Evolutionary conservation across 352 stramenopile genomes (phyloP).

Genomic region (Phytophthora sp.): DNA sequence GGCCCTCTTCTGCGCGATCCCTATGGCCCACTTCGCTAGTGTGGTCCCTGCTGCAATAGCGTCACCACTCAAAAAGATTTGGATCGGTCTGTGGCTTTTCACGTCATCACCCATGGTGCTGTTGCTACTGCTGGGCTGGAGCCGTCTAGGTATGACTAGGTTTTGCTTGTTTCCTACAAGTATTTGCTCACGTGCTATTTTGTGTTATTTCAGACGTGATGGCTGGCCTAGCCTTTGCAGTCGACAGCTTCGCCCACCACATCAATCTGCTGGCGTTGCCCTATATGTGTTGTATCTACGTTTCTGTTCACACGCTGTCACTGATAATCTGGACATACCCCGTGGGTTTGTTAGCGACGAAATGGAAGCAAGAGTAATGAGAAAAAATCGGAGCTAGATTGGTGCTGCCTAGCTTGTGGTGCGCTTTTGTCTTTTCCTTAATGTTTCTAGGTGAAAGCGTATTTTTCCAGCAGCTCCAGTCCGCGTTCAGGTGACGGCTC

Average conservation of each 20-base stretch:
- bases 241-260: constrained; percentile 55
- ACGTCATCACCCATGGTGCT: constrained; percentile 57
- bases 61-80: constrained; percentile 31
- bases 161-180: constrained; percentile 18
- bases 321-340: constrained; percentile 53
- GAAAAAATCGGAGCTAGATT: constrained; percentile 2
- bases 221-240: constrained; percentile 37
- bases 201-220: constrained; percentile 21
- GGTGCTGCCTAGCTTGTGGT: no score
- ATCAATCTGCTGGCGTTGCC: constrained; percentile 67
- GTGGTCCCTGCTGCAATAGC: constrained; percentile 42
- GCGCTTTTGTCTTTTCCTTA: no score
- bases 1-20: constrained; percentile 70
- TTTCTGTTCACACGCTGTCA: constrained; percentile 71
- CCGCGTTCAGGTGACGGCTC: constrained; percentile 51
- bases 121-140: constrained; percentile 35
- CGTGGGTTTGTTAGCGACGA: constrained; percentile 6
- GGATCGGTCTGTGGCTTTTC: constrained; percentile 52
- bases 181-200: constrained; percentile 1
- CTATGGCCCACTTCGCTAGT: constrained; percentile 67
- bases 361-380: constrained; percentile 37
- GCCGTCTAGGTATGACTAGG: constrained; percentile 21
- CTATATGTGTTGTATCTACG: constrained; percentile 75
- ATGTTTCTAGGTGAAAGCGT: constrained; percentile 40
- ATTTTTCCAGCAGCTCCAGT: constrained; percentile 55